Conservation (phyloP, 345 rosid genomes). For the Sisymbrium irio region DNA sequence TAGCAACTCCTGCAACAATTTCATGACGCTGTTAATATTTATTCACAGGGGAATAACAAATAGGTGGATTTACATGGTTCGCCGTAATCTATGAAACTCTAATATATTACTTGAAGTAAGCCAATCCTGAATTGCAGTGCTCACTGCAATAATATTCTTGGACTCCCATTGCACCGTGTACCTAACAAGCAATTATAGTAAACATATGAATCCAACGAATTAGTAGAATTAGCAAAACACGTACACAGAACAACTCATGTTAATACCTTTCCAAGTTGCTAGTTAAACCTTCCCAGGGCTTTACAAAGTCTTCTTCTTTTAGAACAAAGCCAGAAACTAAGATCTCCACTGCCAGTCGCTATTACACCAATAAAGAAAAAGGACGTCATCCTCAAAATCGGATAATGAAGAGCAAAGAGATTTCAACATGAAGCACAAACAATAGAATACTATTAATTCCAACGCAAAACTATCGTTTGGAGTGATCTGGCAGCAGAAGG, state of each 20-base stretch:
- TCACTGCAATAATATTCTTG: slow-evolving; percentile 79
- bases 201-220: neutral
- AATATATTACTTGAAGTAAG: slow-evolving; percentile 85
- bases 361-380: slow-evolving; percentile 19
- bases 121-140: slow-evolving; percentile 98
- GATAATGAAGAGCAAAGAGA: neutral
- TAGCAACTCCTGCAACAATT: slow-evolving; percentile 59
- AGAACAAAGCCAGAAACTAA: slow-evolving; percentile 80
- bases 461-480: neutral
- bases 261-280: slow-evolving; percentile 86
- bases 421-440: neutral
- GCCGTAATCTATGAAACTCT: slow-evolving; percentile 14
- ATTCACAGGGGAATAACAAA: neutral
- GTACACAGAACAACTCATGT: neutral
- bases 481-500: neutral
- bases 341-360: slow-evolving; percentile 92
- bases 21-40: slow-evolving; percentile 20
- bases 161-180: slow-evolving; percentile 93
- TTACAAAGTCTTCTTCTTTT: slow-evolving; percentile 65
- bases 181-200: slow-evolving; percentile 38
- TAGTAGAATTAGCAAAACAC: neutral
- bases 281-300: slow-evolving; percentile 85
- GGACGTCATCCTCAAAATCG: neutral
- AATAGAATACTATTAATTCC: neutral
- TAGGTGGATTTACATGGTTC: neutral